Evolutionary conservation across 75 land plant species (phyloP).

Genomic region (Sequoiadendron giganteum): DNA sequence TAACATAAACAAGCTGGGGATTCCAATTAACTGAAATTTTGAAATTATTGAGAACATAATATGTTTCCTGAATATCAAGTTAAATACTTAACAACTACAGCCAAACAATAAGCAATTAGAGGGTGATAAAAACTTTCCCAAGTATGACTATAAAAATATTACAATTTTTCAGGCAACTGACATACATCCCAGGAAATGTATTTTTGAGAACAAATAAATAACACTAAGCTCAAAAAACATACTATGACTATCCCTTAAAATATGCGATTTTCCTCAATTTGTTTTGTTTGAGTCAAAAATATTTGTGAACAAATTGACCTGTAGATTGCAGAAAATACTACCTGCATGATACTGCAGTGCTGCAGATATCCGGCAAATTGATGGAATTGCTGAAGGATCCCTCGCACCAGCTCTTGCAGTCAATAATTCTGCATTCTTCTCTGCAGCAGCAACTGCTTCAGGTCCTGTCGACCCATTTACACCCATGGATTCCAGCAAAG

Average conservation of each 20-base stretch:
- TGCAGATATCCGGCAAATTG: conserved; percentile 86
- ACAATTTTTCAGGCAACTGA: neutral
- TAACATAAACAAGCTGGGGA: neutral
- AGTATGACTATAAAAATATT: neutral
- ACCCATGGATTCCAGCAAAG: conserved; percentile 87
- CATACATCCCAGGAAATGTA: neutral
- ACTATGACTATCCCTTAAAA: neutral
- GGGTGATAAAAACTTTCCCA: neutral
- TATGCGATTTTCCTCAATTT: neutral
- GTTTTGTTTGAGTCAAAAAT: neutral
- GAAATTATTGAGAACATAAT: neutral
- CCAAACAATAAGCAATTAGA: neutral
- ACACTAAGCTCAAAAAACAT: neutral
- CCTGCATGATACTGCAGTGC: conserved; percentile 78
- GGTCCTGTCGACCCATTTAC: conserved; percentile 64
- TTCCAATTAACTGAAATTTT: neutral
- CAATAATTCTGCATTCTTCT: conserved; percentile 80
- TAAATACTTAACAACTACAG: neutral
- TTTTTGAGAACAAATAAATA: neutral
- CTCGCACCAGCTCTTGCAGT: conserved; percentile 96
- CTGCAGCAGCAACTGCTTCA: conserved; percentile 87
- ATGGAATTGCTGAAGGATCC: conserved; percentile 97
- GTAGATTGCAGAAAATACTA: conserved; percentile 13
- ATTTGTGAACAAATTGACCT: neutral
- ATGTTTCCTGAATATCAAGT: neutral